Base-by-base conservation (phyloP, 306 rosid genomes). In the Clitoria ternatea region DNA sequence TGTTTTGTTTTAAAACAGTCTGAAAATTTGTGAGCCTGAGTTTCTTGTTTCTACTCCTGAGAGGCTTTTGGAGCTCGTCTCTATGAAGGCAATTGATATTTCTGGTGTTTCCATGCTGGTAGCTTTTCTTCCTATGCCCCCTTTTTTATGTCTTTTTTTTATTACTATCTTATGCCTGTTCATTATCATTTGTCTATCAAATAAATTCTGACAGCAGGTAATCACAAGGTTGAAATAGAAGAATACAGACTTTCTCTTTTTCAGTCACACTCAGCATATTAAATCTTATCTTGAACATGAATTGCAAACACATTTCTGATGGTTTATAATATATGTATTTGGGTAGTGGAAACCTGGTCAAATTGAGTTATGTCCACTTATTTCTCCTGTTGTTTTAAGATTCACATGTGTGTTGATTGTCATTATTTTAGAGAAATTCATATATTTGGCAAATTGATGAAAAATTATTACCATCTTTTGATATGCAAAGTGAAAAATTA, bases 21-120 rank as follows among this genome's bases (percentile, higher is more conserved):
- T 90, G 72, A 85, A 77, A 79, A 85, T 84, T 82, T 90, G 97
- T 30, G 98, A 94, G 77, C 98, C 98, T 59, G 98, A 94, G 84
- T 84, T 94, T 72, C 90, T 94, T 63, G 88, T 94, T 72, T 64
- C 97, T 72, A 91, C 99, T 61, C 95, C 99, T 36, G 99, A 84
- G 88, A 94, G 99, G 80, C 96, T 94, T 59, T 61, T 91, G 85
- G 91, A 91, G 82, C 96, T 94, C 73, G 85, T 91, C 70, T 77
- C 90, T n/a, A 48, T 65, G 83, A 80, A 91, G 81, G 97, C 97
- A 15, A 65, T 94, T 69, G 96, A 94, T 77, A 86, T 94, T 74
- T 91, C 99, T 50, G 87, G 86, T 20, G 87, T 89, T 62, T 86
- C 96, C 27, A 76, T 87, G 83, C 83, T 91, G 97, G 99, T 91